These are phyloP conservation scores for Sideroxylon spinosum DNA, from an alignment of 179 eudicot species.

Conservation along the genomic window DNA sequence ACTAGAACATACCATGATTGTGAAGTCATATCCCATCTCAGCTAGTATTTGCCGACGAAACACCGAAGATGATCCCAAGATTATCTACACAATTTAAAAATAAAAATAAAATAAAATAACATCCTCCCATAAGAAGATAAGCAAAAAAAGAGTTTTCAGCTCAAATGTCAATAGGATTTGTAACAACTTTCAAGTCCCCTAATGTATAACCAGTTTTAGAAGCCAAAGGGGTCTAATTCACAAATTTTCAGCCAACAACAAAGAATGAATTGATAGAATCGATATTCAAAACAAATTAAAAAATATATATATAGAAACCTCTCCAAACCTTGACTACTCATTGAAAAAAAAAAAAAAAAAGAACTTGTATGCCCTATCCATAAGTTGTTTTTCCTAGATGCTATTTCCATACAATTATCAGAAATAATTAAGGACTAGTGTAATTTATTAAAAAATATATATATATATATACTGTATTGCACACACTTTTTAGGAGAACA, in stretches of 20 bases:
- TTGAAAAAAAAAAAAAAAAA: too few relatives aligned
- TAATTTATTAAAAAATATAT: too few relatives aligned
- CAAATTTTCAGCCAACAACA: background rate
- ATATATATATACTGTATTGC: too few relatives aligned
- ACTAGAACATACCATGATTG: constrained; percentile 20
- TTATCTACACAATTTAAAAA: constrained; percentile 21
- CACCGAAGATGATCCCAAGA: constrained; percentile 32
- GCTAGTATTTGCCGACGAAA: constrained; percentile 23
- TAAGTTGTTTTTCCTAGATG: too few relatives aligned
- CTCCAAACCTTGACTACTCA: background rate
- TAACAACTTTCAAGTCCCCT: background rate
- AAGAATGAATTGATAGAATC: background rate
- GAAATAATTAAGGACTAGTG: too few relatives aligned
- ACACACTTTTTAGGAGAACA: too few relatives aligned
- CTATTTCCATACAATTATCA: too few relatives aligned
- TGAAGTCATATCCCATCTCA: constrained; percentile 34
- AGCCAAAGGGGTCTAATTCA: background rate
- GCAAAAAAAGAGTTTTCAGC: background rate
- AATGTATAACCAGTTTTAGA: background rate
- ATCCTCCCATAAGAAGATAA: background rate
- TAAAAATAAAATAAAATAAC: background rate
- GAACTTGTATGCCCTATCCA: too few relatives aligned
- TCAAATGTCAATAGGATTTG: background rate
- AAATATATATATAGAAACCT: background rate
- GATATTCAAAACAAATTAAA: background rate